Evolutionary conservation across 352 stramenopile species (phyloP).

Genomic region (Globisporangium cystogenes): DNA sequence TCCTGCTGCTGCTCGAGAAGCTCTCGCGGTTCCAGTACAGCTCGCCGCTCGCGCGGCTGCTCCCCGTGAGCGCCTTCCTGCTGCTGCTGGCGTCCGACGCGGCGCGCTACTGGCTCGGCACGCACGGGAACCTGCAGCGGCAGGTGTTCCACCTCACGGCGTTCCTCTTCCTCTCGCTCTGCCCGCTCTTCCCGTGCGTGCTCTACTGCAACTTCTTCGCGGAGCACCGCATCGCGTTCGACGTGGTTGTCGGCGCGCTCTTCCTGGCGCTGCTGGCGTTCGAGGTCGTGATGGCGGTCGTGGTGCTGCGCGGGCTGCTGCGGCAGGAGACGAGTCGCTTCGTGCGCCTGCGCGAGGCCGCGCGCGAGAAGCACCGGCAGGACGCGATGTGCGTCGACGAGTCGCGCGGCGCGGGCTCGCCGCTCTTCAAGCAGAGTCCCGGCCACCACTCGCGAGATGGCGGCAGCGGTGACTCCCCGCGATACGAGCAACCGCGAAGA

Average conservation of each 20-base stretch:
- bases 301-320: slow-evolving; percentile 49
- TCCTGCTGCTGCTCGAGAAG: slow-evolving; percentile 58
- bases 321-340: slow-evolving; percentile 55
- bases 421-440: background rate
- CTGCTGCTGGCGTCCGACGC: slow-evolving; percentile 39
- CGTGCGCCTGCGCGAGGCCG: slow-evolving; percentile 38
- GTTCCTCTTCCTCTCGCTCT: slow-evolving; percentile 65
- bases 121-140: slow-evolving; percentile 41
- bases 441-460: background rate
- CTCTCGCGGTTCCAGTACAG: slow-evolving; percentile 29
- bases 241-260: slow-evolving; percentile 26
- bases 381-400: slow-evolving; percentile 1
- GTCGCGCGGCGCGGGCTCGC: background rate
- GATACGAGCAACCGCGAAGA: background rate
- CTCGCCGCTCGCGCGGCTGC: slow-evolving; percentile 28
- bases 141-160: slow-evolving; percentile 63
- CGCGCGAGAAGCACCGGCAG: slow-evolving; percentile 11
- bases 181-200: slow-evolving; percentile 45
- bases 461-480: background rate
- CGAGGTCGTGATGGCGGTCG: slow-evolving; percentile 27
- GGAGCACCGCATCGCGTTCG: slow-evolving; percentile 45
- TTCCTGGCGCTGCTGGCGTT: slow-evolving; percentile 32
- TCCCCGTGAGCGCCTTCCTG: slow-evolving; percentile 38
- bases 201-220: slow-evolving; percentile 49
- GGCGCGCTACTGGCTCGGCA: slow-evolving; percentile 53